Base-by-base conservation (phyloP, 169 alveolate species). In the Amoebophrya sp. region DNA sequence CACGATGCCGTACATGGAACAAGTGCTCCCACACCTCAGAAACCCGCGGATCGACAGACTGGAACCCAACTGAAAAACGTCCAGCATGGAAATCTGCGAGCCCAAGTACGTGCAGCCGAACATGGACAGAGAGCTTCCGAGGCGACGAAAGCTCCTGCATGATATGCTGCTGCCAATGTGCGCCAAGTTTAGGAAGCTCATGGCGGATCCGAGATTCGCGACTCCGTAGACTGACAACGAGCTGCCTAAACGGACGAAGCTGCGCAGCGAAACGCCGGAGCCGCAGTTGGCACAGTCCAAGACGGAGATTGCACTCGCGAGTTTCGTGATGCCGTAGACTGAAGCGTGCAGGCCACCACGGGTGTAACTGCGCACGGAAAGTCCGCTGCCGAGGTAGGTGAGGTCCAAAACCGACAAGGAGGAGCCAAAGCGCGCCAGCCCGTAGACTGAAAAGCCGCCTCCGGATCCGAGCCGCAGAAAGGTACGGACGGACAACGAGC, bases 241-340 rank as follows among this genome's bases (percentile, higher is more conserved):
- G 41, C 41, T n/a, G 26, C 89, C 94, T 1, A 90, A 47, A 18
- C 89, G 33, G 38, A 89, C 53, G 41, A 78, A 33, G 90, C 92
- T 38, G 38, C 93, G 93, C 0, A 83, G 78, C 23, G 90, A 55
- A 41, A 90, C 24, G 24, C 89, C 39, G 12, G 89, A 26, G 10
- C 92, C 94, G 33, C n/a, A 40, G 65, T 90, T 40, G 41, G 78
- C 26, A 24, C 39, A 41, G 89, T 93, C 94, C 89, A 54, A 39
- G 40, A 40, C 76, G 36, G 38, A 40, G 90, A 89, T 78, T 0
- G 39, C 18, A 40, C 54, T 18, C 0, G 39, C 94, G 34, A 53
- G 40, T 10, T 93, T 33, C 10, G 94, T 53, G 83, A 93, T 65
- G 53, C 93, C 93, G 14, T 90, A 91, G 90, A 76, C 90, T 34